These are phyloP conservation scores for Ophiocordyceps australis DNA, from an alignment of 2,329 filamentous ascomycete species.

Conservation along the genomic window DNA sequence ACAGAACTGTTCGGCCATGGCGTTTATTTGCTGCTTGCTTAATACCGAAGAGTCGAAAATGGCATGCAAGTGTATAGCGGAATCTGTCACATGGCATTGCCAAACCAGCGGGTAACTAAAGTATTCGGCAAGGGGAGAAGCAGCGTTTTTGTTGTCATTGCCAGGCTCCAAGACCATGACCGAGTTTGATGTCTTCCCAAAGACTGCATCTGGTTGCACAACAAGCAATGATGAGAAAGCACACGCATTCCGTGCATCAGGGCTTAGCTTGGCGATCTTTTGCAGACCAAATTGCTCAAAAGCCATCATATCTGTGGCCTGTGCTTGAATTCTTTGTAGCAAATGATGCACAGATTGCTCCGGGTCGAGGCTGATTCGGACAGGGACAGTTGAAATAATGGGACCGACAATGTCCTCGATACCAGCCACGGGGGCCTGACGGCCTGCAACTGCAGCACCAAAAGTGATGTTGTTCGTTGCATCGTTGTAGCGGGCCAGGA, in stretches of 20 bases:
- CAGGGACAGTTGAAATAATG: conserved; percentile 10
- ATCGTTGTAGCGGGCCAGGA: no score
- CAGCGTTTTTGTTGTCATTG: no score
- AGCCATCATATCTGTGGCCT: conserved; percentile 8
- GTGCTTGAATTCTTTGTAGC: conserved; percentile 6
- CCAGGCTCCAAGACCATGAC: no score
- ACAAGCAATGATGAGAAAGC: conserved; percentile 5
- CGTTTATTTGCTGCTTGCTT: background rate
- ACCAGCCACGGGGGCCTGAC: conserved; percentile 8
- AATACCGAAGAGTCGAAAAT: background rate
- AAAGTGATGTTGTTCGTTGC: no score
- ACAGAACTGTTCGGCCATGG: background rate
- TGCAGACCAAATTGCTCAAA: conserved; percentile 11
- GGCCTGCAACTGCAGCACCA: conserved; percentile 9
- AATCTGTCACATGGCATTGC: background rate
- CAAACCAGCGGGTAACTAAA: background rate
- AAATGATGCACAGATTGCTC: background rate
- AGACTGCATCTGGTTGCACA: conserved; percentile 4
- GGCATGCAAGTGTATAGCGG: background rate
- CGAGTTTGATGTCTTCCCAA: no score
- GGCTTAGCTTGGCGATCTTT: conserved; percentile 8
- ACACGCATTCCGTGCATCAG: conserved; percentile 1
- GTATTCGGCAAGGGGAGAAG: no score
- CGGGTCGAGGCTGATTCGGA: conserved; percentile 4
- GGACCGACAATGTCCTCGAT: conserved; percentile 10